phyloP scores from a whole-genome alignment of 768 basidiomycete genomes.

The Xanthoconium purpureum region DNA sequence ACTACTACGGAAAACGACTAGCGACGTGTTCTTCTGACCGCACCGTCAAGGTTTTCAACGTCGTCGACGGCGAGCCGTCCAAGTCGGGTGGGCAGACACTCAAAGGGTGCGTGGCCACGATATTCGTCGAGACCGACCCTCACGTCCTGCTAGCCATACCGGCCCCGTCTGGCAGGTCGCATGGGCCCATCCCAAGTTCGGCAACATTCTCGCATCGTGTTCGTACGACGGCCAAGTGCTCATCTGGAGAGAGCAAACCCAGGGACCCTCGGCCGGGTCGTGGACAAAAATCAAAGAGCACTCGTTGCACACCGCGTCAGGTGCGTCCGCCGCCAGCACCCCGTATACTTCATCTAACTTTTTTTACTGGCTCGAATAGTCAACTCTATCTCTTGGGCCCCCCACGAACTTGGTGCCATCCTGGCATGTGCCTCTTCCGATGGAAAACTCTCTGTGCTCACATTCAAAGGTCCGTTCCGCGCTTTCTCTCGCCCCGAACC shows the following conservation, averaged over 20 bases:
- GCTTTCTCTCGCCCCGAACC: neutral
- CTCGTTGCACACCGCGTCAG: constrained; percentile 88
- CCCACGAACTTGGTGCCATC: constrained; percentile 95
- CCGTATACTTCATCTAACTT: neutral
- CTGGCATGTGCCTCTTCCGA: constrained; percentile 96
- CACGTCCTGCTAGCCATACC: constrained; percentile 61
- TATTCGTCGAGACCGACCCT: neutral
- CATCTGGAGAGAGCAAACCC: constrained; percentile 90
- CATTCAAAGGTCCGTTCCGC: constrained; percentile 82
- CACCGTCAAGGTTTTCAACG: constrained; percentile 92
- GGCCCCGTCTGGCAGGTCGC: constrained; percentile 98
- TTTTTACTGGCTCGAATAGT: constrained; percentile 45
- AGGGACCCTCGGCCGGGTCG: constrained; percentile 50
- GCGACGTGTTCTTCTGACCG: constrained; percentile 97
- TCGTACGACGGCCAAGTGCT: constrained; percentile 98
- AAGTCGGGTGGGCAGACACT: constrained; percentile 68
- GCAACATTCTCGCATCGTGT: constrained; percentile 94
- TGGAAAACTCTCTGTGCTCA: constrained; percentile 93
- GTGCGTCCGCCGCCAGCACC: constrained; percentile 41
- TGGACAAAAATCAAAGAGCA: constrained; percentile 98
- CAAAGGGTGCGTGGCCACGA: constrained; percentile 58
- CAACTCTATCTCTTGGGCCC: constrained; percentile 99
- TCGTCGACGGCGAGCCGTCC: constrained; percentile 82
- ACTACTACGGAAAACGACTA: constrained; percentile 95
- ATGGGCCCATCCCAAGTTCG: constrained; percentile 98